A percentile compares a stretch with the other conserved stretches of the same genome.
phyloP scores from a whole-genome alignment of 2,329 filamentous ascomycete genomes.

The Cercospora sp. region DNA sequence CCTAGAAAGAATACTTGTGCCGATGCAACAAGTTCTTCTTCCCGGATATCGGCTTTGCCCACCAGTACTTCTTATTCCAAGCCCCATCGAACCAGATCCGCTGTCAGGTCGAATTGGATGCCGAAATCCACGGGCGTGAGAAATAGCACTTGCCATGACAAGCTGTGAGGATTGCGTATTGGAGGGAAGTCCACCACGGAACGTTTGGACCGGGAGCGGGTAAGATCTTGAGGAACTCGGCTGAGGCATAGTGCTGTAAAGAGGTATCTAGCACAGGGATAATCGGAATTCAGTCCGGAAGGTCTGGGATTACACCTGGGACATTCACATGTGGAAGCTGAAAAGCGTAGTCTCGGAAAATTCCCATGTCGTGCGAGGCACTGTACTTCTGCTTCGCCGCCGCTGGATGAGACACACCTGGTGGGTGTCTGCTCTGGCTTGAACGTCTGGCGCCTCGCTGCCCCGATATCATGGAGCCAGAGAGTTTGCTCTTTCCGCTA shows the following conservation, averaged over 20 bases:
- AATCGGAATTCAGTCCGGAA: not conserved
- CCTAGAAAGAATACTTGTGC: not conserved
- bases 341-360: not conserved
- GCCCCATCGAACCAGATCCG: not conserved
- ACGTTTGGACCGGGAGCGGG: not conserved
- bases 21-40: not conserved
- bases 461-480: not conserved
- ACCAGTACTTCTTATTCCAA: not conserved
- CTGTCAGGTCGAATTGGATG: not conserved
- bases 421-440: not conserved
- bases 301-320: not conserved
- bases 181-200: not conserved
- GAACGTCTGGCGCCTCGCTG: not conserved
- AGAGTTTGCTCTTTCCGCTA: not conserved
- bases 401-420: not conserved
- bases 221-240: not conserved
- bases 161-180: not conserved
- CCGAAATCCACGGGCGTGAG: not conserved
- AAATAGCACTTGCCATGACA: conserved; percentile 1
- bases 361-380: not conserved
- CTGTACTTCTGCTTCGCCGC: not conserved
- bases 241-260: not conserved
- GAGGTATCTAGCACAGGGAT: not conserved
- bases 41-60: not conserved
- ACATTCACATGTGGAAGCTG: not conserved